Evolutionary conservation across 1,139 yeast species (phyloP).

Genomic region (Blastobotrys persicus): DNA sequence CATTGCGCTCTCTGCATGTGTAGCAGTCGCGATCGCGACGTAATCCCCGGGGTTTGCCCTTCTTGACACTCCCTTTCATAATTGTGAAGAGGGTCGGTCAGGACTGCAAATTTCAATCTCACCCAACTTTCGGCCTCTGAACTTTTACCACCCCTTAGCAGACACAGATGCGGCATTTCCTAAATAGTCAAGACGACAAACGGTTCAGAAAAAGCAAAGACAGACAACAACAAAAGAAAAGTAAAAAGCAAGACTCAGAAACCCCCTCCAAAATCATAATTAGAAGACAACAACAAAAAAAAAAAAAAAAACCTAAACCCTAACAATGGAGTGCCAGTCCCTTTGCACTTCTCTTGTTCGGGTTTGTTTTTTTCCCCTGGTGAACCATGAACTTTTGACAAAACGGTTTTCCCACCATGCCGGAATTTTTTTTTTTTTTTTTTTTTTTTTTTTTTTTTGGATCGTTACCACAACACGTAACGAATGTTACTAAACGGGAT

Average conservation of each 20-base stretch:
- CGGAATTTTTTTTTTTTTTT: not conserved
- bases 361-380: too few species aligned
- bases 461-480: too few species aligned
- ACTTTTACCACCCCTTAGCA: not conserved
- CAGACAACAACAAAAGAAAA: not conserved
- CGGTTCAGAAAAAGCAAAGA: not conserved
- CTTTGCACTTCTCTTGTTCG: too few species aligned
- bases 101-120: not conserved
- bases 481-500: not conserved
- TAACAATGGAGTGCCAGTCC: not conserved
- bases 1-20: constrained; percentile 25
- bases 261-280: too few species aligned
- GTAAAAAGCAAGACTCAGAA: not conserved
- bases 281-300: too few species aligned
- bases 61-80: constrained; percentile 5
- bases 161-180: not conserved
- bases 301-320: not conserved
- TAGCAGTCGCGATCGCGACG: constrained; percentile 29
- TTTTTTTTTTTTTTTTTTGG: too few species aligned
- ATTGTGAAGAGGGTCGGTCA: not conserved
- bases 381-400: too few species aligned
- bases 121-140: not conserved
- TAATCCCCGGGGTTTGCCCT: constrained; percentile 28
- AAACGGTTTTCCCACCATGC: not conserved
- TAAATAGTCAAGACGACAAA: not conserved